Evolutionary conservation across 768 basidiomycete genomes (phyloP).

Genomic region (Tylopilus sp.): DNA sequence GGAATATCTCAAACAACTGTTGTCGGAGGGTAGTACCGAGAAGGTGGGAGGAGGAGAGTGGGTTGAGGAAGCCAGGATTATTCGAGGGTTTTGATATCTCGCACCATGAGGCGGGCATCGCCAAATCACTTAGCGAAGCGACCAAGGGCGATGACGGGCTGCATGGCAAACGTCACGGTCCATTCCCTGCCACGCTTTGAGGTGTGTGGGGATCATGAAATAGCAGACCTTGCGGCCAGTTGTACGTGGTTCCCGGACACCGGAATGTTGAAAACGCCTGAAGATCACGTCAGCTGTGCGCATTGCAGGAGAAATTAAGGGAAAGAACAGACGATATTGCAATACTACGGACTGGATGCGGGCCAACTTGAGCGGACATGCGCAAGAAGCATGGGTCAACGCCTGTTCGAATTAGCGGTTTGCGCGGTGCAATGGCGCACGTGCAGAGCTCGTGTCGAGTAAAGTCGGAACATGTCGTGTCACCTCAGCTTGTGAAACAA

Average conservation of each 20-base stretch:
- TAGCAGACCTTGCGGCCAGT: conserved; percentile 16
- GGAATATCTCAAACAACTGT: neutral
- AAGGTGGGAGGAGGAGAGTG: conserved; percentile 1
- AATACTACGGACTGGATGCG: conserved; percentile 12
- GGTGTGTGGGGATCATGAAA: conserved; percentile 21
- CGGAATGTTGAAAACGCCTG: conserved; percentile 19
- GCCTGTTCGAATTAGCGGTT: conserved; percentile 2
- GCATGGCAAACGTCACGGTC: conserved; percentile 20
- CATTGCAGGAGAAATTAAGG: conserved; percentile 20
- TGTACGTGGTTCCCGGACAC: conserved; percentile 25
- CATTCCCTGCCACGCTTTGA: conserved; percentile 30
- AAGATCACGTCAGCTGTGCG: conserved; percentile 23
- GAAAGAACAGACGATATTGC: conserved; percentile 18
- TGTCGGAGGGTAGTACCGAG: neutral
- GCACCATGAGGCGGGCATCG: conserved; percentile 28
- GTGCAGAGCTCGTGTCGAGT: neutral
- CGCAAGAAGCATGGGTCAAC: conserved; percentile 19
- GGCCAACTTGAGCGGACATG: conserved; percentile 24
- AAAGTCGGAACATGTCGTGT: neutral
- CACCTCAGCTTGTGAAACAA: neutral
- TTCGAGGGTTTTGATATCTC: conserved; percentile 29
- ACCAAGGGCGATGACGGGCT: conserved; percentile 25
- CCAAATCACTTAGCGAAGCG: conserved; percentile 26
- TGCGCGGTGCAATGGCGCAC: conserved; percentile 10
- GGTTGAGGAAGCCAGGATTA: conserved; percentile 10